Evolutionary conservation across 306 rosid species (phyloP), one percentile per base, ranked within the genome.

Genomic region (Vigna radiata): DNA sequence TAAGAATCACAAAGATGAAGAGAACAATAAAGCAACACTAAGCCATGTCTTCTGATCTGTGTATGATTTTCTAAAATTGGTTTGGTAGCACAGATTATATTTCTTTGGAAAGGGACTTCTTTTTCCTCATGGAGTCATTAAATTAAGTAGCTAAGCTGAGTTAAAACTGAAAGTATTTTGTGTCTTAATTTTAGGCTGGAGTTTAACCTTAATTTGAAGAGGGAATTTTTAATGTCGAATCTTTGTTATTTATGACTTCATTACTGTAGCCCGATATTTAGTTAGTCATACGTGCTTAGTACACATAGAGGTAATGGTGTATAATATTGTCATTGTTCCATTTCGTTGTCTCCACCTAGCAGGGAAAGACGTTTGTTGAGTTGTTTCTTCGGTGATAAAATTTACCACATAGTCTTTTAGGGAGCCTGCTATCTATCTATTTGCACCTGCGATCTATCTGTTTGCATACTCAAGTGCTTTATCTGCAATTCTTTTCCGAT

Each of bases 41-140:
- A 23, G 41, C 48, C 14, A 14, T 50, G 74, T 14, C 61, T 43
- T 73, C 7, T 60, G 41, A 49, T 66, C 53, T 33, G 55, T 62
- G 7, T 62, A 15, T 70, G 48, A 55, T 64, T 21, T 70, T 69
- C 65, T 29, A 31, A 60, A 43, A 72, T 16, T 77, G 76, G 37
- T 19, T 66, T 31, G 63, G 52, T 58, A 31, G 29, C 62, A 43
- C 27, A 37, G 41, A 5, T 52, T 54, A 56, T 44, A 64, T 64
- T 54, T 75, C 58, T 50, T 16, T 55, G 16, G 56, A 41, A 63
- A 6, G 21, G 10, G 23, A 59, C 19, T 60, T 48, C 11, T 44
- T 71, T 72, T 56, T 64, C 11, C 60, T 25, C 33, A 29, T 49
- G 61, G 50, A 25, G 66, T n/a, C 15, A 55, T 56, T 17, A 14